A percentile compares a stretch with the other conserved stretches of the same genome.
phyloP scores from a whole-genome alignment of 2,329 filamentous ascomycete species.

The Aureobasidium lini region DNA sequence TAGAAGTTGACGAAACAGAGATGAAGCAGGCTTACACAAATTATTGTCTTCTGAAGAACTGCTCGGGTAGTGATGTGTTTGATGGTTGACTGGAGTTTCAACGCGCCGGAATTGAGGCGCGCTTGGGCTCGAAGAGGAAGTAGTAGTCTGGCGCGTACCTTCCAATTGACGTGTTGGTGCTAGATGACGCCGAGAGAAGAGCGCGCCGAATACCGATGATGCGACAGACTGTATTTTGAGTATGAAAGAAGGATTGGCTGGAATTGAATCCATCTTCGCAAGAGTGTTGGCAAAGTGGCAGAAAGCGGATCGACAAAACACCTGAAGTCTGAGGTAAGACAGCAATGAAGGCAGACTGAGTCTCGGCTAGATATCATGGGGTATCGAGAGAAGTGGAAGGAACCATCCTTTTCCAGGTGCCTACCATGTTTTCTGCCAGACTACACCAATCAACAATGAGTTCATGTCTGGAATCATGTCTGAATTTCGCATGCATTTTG shows the following conservation, averaged over 20 bases:
- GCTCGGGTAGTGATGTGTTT: background rate
- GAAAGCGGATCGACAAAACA: too few relatives aligned
- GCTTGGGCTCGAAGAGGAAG: background rate
- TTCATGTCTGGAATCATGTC: too few relatives aligned
- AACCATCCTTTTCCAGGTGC: background rate
- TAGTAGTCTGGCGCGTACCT: background rate
- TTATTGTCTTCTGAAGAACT: background rate
- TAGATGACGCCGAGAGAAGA: background rate
- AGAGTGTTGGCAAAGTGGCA: too few relatives aligned
- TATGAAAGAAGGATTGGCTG: background rate
- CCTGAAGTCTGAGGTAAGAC: too few relatives aligned
- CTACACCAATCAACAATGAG: too few relatives aligned
- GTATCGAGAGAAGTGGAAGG: background rate
- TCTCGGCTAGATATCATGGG: background rate
- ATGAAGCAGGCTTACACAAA: background rate
- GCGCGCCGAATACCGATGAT: background rate
- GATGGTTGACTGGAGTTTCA: background rate
- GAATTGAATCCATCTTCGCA: background rate
- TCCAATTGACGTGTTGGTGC: background rate
- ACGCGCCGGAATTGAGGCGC: background rate
- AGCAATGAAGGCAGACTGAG: too few relatives aligned
- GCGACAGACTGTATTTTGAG: background rate
- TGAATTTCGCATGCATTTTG: constrained; percentile 2
- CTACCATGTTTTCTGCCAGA: too few relatives aligned
- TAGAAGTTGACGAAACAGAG: background rate